A percentile compares a stretch with the other conserved stretches of the same genome.
phyloP scores from a whole-genome alignment of 176 grass and related monocot genomes.

The Aegilops bicornis region DNA sequence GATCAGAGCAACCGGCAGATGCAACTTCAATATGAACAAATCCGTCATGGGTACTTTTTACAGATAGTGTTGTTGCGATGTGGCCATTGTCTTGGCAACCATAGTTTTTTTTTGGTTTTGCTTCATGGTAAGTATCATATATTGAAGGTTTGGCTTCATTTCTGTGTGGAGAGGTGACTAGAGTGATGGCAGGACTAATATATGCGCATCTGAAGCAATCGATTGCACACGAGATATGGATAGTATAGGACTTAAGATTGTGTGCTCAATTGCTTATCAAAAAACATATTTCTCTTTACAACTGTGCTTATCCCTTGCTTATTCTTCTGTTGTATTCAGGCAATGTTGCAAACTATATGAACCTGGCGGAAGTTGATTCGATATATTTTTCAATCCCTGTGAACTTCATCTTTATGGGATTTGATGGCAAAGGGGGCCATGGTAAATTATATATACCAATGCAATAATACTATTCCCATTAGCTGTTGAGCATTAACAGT shows the following conservation, averaged over 20 bases:
- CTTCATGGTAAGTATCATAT: not conserved
- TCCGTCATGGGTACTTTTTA: not conserved
- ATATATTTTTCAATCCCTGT: constrained; percentile 87
- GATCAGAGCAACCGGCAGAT: not conserved
- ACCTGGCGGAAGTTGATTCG: constrained; percentile 72
- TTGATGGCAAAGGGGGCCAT: constrained; percentile 93
- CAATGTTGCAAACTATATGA: constrained; percentile 81
- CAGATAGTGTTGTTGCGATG: not conserved
- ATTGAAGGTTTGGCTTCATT: constrained; percentile 8
- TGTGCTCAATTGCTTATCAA: not conserved
- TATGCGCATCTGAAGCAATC: not conserved
- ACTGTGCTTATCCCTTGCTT: not conserved
- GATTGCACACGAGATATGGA: not conserved
- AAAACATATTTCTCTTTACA: not conserved
- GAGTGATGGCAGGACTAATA: constrained; percentile 11
- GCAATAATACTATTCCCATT: not conserved
- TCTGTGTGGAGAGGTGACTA: not conserved
- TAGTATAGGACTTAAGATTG: not conserved
- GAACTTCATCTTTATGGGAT: constrained; percentile 95
- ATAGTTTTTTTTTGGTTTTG: not conserved
- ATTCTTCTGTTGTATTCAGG: constrained; percentile 46
- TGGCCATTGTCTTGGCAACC: not conserved
- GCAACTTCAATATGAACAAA: constrained; percentile 4
- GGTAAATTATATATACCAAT: constrained; percentile 41
- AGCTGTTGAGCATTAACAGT: constrained; percentile 20